Percentiles rank a stretch among this genome's conserved stretches.
Evolutionary conservation across 371 early-diverging fungal genomes (phyloP).

Genomic region (Rhizopus stolonifer): DNA sequence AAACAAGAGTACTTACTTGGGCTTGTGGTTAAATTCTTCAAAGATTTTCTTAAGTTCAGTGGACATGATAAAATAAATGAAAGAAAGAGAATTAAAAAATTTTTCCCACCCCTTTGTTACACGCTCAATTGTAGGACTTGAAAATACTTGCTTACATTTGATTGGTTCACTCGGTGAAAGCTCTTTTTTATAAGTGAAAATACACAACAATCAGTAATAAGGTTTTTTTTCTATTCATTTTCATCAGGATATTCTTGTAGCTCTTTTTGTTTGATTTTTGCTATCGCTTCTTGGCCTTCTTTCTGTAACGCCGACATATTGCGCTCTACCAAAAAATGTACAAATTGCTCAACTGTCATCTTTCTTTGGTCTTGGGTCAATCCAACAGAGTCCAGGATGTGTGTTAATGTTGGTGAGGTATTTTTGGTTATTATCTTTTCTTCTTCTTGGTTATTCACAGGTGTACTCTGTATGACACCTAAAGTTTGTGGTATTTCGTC

Average conservation of each 20-base stretch:
- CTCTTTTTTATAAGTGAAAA: no score
- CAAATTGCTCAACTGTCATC: neutral
- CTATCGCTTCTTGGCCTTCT: neutral
- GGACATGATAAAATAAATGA: slow-evolving; percentile 9
- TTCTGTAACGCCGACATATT: slow-evolving; percentile 6
- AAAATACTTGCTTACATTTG: neutral
- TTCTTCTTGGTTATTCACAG: no score
- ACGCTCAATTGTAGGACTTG: neutral
- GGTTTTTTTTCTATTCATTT: neutral
- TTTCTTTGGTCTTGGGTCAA: neutral
- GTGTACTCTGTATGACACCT: no score
- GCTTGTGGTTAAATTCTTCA: slow-evolving; percentile 23
- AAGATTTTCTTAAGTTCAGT: slow-evolving; percentile 19
- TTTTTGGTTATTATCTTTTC: no score
- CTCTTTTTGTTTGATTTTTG: neutral
- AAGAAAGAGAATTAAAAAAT: slow-evolving; percentile 1
- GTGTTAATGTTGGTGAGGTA: no score
- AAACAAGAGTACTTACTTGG: slow-evolving; percentile 10
- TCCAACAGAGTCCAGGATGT: no score
- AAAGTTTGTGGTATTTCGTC: no score
- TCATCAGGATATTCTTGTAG: no score
- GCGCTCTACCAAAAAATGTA: slow-evolving; percentile 1
- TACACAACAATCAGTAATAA: no score
- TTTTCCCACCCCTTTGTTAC: slow-evolving; percentile 12
- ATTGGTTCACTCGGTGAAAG: no score